A percentile compares a stretch with the other conserved stretches of the same genome.
Evolutionary conservation across 225 moss, liverwort and hornwort species (phyloP).

Genomic region (Climacium dendroides): DNA sequence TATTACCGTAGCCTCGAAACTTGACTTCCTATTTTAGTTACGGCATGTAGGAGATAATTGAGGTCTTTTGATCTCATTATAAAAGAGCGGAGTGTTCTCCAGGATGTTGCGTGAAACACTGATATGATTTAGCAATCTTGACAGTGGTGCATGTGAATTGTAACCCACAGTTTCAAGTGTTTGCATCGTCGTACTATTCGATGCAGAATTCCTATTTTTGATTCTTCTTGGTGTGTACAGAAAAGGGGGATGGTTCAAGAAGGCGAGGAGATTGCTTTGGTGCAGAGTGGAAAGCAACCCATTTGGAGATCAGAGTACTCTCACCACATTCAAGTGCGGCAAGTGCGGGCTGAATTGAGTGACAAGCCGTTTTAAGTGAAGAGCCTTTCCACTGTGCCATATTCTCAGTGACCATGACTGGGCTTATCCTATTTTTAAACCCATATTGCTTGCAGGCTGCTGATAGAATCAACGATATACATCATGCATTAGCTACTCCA

Average conservation of each 20-base stretch:
- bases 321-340: slow-evolving; percentile 98
- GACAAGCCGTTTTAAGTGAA: not conserved
- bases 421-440: not conserved
- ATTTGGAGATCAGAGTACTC: slow-evolving; percentile 96
- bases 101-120: not conserved
- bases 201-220: not conserved
- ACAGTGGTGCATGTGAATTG: not conserved
- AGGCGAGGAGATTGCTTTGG: slow-evolving; percentile 87
- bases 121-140: not conserved
- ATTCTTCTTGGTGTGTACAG: slow-evolving; percentile 1
- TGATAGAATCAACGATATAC: not conserved
- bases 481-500: not conserved
- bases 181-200: not conserved
- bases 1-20: no score
- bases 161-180: not conserved
- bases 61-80: not conserved
- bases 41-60: not conserved
- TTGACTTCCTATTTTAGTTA: not conserved
- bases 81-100: not conserved
- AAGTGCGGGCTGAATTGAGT: slow-evolving; percentile 17
- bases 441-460: not conserved
- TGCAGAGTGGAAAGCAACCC: slow-evolving; percentile 95
- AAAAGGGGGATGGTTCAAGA: slow-evolving; percentile 89
- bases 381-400: not conserved
- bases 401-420: not conserved